phyloP scores from a whole-genome alignment of 768 basidiomycete genomes.

The Lactarius quietus region DNA sequence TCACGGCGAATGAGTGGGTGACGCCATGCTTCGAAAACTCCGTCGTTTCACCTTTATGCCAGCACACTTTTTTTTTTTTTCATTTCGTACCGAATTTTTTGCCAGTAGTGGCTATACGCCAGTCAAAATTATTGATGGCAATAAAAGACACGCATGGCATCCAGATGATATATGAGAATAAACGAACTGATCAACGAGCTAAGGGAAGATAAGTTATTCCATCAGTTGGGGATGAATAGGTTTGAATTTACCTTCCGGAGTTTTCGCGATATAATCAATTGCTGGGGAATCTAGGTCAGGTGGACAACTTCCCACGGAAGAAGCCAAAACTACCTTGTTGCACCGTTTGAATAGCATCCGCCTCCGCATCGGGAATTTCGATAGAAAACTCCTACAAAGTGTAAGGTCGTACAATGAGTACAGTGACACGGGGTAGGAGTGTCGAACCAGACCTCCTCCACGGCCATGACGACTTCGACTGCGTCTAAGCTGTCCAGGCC shows the following conservation, averaged over 20 bases:
- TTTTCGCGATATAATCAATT: slow-evolving; percentile 93
- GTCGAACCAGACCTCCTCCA: slow-evolving; percentile 69
- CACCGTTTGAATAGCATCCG: slow-evolving; percentile 90
- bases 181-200: slow-evolving; percentile 18
- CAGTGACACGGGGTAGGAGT: background rate
- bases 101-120: background rate
- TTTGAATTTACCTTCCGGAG: slow-evolving; percentile 65
- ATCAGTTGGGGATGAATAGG: background rate
- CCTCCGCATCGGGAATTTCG: slow-evolving; percentile 97
- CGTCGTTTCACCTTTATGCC: background rate
- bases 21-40: background rate
- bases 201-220: background rate
- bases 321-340: slow-evolving; percentile 55
- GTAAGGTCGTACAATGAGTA: slow-evolving; percentile 6
- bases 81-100: background rate
- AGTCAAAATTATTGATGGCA: background rate
- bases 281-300: slow-evolving; percentile 44
- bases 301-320: slow-evolving; percentile 17
- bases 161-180: slow-evolving; percentile 2
- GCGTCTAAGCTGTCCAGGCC: slow-evolving; percentile 95
- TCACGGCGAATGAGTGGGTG: background rate
- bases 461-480: slow-evolving; percentile 98
- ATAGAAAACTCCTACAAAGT: slow-evolving; percentile 82
- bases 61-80: background rate
- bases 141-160: slow-evolving; percentile 4